phyloP scores from a whole-genome alignment of 169 alveolate species.

The Plasmodium sp. region DNA sequence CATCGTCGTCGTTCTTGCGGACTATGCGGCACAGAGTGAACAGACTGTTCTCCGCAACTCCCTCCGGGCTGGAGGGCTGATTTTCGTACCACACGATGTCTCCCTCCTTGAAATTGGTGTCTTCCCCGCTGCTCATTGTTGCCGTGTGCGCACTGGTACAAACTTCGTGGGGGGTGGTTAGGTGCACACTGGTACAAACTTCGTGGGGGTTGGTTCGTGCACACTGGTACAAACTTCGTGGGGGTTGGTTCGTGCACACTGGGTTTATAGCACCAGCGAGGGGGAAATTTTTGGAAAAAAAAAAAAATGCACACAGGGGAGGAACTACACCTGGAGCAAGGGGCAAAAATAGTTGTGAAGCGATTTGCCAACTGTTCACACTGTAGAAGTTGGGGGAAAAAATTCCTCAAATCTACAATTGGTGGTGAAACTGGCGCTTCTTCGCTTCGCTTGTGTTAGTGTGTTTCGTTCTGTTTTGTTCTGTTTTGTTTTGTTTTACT shows the following conservation, averaged over 20 bases:
- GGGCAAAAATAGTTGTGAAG: not conserved
- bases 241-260: not conserved
- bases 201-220: too few relatives aligned
- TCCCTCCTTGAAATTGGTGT: conserved; percentile 34
- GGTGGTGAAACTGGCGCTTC: not conserved
- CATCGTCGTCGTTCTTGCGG: conserved; percentile 17
- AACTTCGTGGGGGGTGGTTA: not conserved
- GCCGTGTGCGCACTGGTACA: not conserved
- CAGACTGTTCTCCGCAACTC: not conserved
- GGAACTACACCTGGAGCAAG: not conserved
- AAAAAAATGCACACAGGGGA: not conserved
- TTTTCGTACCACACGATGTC: conserved; percentile 60
- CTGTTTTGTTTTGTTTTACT: not conserved
- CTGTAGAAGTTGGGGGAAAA: not conserved
- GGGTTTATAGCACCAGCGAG: not conserved
- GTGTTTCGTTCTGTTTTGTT: not conserved
- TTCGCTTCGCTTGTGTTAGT: not conserved
- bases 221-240: too few relatives aligned
- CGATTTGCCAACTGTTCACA: not conserved
- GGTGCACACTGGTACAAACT: too few relatives aligned
- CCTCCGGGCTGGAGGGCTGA: conserved; percentile 11
- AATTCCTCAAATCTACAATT: not conserved
- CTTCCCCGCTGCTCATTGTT: not conserved
- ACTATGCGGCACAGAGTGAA: conserved; percentile 41
- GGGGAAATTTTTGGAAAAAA: not conserved